Evolutionary conservation across 805 yeast species (phyloP).

Genomic region (Myxozyma neotropica): DNA sequence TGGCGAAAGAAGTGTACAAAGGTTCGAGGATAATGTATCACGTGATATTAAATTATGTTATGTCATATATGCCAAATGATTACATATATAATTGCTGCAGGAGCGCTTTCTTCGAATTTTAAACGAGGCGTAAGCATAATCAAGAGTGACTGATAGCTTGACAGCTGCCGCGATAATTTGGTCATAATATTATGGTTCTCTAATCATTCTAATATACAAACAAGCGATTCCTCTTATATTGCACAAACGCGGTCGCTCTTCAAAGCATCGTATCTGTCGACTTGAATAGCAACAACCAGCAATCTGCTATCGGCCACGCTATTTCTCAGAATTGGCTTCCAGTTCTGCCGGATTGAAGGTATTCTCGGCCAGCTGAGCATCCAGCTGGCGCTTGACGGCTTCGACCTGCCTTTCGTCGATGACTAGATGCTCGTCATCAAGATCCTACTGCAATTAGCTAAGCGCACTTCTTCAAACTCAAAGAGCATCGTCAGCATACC

Average conservation of each 20-base stretch:
- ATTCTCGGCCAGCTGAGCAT: constrained; percentile 74
- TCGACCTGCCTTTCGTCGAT: constrained; percentile 78
- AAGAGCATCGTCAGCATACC: constrained; percentile 36
- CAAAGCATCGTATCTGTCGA: not conserved
- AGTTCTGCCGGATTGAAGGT: constrained; percentile 79
- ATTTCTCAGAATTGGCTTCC: constrained; percentile 11
- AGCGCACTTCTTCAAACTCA: constrained; percentile 30
- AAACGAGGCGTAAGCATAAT: too few relatives aligned
- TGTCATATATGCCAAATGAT: too few relatives aligned
- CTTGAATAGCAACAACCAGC: not conserved
- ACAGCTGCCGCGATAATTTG: too few relatives aligned
- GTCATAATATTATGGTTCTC: too few relatives aligned
- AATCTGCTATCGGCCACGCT: not conserved
- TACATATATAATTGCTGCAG: too few relatives aligned
- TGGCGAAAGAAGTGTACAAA: not conserved
- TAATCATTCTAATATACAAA: too few relatives aligned
- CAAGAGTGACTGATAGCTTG: too few relatives aligned
- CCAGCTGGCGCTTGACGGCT: constrained; percentile 75
- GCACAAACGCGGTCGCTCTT: too few relatives aligned
- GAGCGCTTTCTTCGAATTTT: too few relatives aligned
- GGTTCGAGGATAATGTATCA: not conserved
- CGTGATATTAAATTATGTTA: too few relatives aligned
- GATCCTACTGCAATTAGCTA: constrained; percentile 62
- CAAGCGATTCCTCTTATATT: too few relatives aligned
- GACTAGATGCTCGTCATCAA: constrained; percentile 88